Evolutionary conservation across 2,329 filamentous ascomycete genomes (phyloP).

Genomic region (Rasamsonia emersonii): DNA sequence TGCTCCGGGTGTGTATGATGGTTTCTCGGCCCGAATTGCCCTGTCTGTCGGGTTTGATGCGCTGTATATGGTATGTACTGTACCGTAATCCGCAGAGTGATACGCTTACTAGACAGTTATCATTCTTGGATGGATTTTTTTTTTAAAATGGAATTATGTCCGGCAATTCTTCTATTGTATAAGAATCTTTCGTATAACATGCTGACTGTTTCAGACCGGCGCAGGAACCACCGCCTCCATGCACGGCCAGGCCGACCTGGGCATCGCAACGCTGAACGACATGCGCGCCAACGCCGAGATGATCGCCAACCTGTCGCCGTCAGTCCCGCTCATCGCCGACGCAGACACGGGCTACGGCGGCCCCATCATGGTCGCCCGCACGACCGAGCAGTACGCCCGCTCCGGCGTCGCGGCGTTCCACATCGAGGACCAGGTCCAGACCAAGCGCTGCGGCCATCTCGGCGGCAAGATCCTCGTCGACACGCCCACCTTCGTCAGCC

Average conservation of each 20-base stretch:
- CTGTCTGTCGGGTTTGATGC: constrained; percentile 41
- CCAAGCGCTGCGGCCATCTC: constrained; percentile 34
- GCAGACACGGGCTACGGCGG: constrained; percentile 49
- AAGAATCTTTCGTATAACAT: no score
- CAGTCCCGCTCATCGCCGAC: constrained; percentile 45
- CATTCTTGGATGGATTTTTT: no score
- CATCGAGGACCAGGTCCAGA: constrained; percentile 49
- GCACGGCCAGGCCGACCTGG: constrained; percentile 43
- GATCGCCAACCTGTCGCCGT: constrained; percentile 43
- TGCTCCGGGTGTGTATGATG: constrained; percentile 45
- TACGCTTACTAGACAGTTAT: no score
- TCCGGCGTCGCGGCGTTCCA: constrained; percentile 49
- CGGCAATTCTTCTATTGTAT: no score
- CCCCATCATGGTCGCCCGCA: constrained; percentile 40
- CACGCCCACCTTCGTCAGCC: constrained; percentile 22
- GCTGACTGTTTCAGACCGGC: no score
- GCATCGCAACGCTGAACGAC: constrained; percentile 43
- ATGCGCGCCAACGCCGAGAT: constrained; percentile 50
- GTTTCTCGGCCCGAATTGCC: constrained; percentile 41
- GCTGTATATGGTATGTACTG: constrained; percentile 41
- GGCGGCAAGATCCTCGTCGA: constrained; percentile 33
- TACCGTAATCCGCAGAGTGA: no score
- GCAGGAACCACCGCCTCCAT: constrained; percentile 43
- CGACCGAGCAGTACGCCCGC: constrained; percentile 42
- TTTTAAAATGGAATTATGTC: no score